These are phyloP conservation scores for Globisporangium apiculatum DNA, from an alignment of 352 stramenopile species.

Conservation along the genomic window DNA sequence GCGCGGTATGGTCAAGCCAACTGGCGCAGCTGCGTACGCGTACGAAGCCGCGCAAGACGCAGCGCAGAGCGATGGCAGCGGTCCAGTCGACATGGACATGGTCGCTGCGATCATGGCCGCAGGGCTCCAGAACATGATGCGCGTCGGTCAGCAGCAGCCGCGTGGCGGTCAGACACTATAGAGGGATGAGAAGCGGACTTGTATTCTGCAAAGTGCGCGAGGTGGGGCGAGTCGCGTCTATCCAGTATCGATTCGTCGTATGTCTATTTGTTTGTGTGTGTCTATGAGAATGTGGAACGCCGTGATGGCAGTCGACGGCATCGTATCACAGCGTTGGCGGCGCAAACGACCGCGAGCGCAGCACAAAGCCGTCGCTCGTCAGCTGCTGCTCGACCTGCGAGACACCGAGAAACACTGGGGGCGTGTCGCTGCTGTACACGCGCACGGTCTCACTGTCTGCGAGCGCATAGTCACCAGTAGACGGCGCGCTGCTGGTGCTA, in stretches of 20 bases:
- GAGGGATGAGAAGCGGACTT: background rate
- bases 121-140: conserved; percentile 82
- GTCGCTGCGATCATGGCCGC: conserved; percentile 79
- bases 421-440: conserved; percentile 34
- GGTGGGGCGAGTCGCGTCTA: too few species aligned
- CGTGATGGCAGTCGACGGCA: too few species aligned
- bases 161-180: conserved; percentile 10
- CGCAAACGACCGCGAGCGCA: conserved; percentile 64
- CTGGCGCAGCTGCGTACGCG: conserved; percentile 68
- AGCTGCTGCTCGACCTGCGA: conserved; percentile 40
- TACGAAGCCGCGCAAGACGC: conserved; percentile 59
- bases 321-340: too few species aligned
- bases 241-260: too few species aligned
- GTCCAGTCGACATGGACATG: conserved; percentile 65
- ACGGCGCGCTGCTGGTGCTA: conserved; percentile 6
- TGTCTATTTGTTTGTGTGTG: too few species aligned
- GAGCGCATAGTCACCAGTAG: conserved; percentile 12
- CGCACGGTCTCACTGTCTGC: conserved; percentile 33
- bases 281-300: too few species aligned
- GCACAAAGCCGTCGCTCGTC: conserved; percentile 26
- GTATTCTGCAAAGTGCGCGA: too few species aligned
- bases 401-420: conserved; percentile 36
- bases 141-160: conserved; percentile 25
- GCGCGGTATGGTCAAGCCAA: conserved; percentile 80
- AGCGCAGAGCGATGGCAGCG: conserved; percentile 13